Evolutionary conservation across 1,139 yeast species (phyloP).

Genomic region (Scheffersomyces segobiensis): DNA sequence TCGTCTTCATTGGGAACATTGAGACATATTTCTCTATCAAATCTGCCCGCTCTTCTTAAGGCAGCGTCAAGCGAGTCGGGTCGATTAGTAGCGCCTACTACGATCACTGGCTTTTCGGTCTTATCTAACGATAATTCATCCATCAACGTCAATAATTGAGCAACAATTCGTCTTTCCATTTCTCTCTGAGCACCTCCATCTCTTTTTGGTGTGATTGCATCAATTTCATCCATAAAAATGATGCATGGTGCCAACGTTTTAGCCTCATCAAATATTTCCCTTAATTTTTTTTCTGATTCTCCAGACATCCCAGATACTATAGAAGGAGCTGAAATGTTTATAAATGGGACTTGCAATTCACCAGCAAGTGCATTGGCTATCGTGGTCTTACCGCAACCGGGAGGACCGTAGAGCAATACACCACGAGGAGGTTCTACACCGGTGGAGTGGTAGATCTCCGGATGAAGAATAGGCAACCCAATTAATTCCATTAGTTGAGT

Average conservation of each 20-base stretch:
- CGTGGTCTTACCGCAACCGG: slow-evolving; percentile 98
- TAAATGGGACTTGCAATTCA: slow-evolving; percentile 89
- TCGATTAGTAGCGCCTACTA: slow-evolving; percentile 51
- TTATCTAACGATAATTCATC: slow-evolving; percentile 87
- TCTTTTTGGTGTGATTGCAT: slow-evolving; percentile 96
- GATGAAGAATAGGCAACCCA: slow-evolving; percentile 89
- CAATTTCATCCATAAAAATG: slow-evolving; percentile 93
- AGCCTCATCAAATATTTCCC: slow-evolving; percentile 95
- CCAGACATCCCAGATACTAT: slow-evolving; percentile 99
- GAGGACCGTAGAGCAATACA: slow-evolving; percentile 93
- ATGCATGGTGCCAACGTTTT: slow-evolving; percentile 87
- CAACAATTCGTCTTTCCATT: slow-evolving; percentile 97
- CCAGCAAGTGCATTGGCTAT: slow-evolving; percentile 96
- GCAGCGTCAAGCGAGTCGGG: slow-evolving; percentile 53
- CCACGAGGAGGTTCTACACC: slow-evolving; percentile 99
- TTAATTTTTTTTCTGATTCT: slow-evolving; percentile 88
- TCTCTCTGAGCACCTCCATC: slow-evolving; percentile 96
- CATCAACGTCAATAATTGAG: slow-evolving; percentile 91
- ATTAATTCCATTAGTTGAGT: slow-evolving; percentile 86
- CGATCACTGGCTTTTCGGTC: slow-evolving; percentile 86
- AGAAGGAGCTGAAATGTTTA: slow-evolving; percentile 90
- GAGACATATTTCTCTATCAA: slow-evolving; percentile 56
- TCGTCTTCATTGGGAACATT: slow-evolving; percentile 91
- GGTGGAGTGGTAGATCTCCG: slow-evolving; percentile 82
- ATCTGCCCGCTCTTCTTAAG: slow-evolving; percentile 50